Conservation (phyloP, 495 filamentous ascomycete species). For the Bombardia bombarda region DNA sequence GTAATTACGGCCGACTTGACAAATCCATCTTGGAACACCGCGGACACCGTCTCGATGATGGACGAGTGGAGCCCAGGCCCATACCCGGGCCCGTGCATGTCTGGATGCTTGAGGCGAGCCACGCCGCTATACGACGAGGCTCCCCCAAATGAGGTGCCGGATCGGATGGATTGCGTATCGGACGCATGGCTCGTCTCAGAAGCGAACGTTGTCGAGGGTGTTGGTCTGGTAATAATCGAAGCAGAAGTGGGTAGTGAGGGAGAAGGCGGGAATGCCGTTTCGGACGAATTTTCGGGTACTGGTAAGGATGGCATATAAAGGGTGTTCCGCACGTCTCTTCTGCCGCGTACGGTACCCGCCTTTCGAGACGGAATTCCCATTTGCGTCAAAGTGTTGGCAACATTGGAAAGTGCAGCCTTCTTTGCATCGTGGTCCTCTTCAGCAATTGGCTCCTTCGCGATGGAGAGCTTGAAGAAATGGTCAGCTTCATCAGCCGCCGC, state of each 20-base stretch:
- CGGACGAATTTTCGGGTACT: constrained; percentile 28
- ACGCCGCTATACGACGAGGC: constrained; percentile 36
- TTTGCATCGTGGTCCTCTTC: constrained; percentile 88
- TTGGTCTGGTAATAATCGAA: constrained; percentile 29
- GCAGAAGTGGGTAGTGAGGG: constrained; percentile 31
- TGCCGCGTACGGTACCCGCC: constrained; percentile 72
- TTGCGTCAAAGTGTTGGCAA: constrained; percentile 70
- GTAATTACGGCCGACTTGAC: constrained; percentile 66
- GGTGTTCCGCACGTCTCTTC: constrained; percentile 85
- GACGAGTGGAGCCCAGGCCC: constrained; percentile 78
- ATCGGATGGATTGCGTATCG: constrained; percentile 88
- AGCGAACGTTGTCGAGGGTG: constrained; percentile 35
- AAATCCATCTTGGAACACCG: constrained; percentile 67
- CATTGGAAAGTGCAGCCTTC: constrained; percentile 73
- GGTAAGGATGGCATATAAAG: constrained; percentile 59
- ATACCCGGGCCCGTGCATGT: constrained; percentile 64
- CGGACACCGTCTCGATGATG: constrained; percentile 83
- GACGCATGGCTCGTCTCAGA: constrained; percentile 53
- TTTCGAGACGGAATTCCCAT: constrained; percentile 55
- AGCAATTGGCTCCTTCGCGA: constrained; percentile 83
- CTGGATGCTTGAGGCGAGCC: constrained; percentile 61
- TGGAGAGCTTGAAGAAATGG: constrained; percentile 82
- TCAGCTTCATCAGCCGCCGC: constrained; percentile 56
- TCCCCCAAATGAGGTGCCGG: constrained; percentile 65
- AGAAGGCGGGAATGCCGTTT: constrained; percentile 37